Base-by-base conservation (phyloP, 345 rosid species). In the Laguncularia racemosa region DNA sequence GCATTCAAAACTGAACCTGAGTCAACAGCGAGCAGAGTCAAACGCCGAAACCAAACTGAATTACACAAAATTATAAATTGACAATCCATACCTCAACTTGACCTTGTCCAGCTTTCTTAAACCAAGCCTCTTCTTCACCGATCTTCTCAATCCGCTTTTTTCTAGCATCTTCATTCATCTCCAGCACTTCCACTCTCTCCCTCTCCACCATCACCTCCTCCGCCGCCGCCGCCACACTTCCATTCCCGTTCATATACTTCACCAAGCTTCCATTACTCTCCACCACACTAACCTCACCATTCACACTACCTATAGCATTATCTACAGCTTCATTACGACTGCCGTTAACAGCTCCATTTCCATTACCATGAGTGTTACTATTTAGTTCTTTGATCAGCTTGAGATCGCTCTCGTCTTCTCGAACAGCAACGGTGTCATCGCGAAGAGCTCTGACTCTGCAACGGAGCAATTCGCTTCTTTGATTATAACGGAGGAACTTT, bases 71-170 rank as follows among this genome's bases (percentile, higher is more conserved):
- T 33, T 28, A 16, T 45, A 2, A n/a, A n/a, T n/a, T n/a, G n/a
- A n/a, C n/a, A n/a, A 20, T 0, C 14, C n/a, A 48, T 67, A 91
- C 97, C 96, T 88, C 84, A 43, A 69, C 74, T 64, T 71, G 70
- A 33, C 70, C 71, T 33, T 67, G 75, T 16, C 70, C 68, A 13
- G 28, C 75, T 17, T 61, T 65, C 73, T 83, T 89, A 74, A 93
- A 93, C 99, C 99, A 93, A 28, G 95, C 96, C 15, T 86, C 96
- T 55, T 93, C 99, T 72, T 85, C 84, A 62, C 99, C 99, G 23
- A 93, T 87, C 64, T 89, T 95, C 69, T 93, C 99, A 13, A 93
- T 81, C 63, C 95, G 82, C 83, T 73, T 89, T 78, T 81, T 77
- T 86, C 97, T 82, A 50, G 65, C 78, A 60, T 74, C 89, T 70